These are phyloP conservation scores for Nepenthes alata DNA, from an alignment of 179 eudicot genomes.

Conservation along the genomic window DNA sequence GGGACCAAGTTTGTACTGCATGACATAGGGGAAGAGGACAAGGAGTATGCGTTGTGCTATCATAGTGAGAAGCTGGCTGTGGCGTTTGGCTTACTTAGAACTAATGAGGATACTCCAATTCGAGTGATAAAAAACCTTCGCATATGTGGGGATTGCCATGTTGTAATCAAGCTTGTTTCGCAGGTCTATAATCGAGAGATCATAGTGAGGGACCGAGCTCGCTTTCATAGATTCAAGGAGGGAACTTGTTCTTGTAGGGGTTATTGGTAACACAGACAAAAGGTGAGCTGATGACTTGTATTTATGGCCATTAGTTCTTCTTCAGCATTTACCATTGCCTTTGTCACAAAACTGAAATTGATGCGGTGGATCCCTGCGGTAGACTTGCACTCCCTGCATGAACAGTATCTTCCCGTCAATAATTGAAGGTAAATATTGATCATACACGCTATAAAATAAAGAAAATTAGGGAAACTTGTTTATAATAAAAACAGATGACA, in stretches of 20 bases:
- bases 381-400: no score
- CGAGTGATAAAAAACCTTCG: constrained; percentile 75
- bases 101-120: constrained; percentile 30
- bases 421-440: no score
- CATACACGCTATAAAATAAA: no score
- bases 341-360: no score
- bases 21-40: constrained; percentile 79
- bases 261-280: constrained; percentile 42
- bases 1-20: constrained; percentile 69
- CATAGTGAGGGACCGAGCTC: constrained; percentile 64
- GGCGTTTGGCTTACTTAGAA: constrained; percentile 67
- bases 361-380: no score
- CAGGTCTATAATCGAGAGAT: constrained; percentile 60
- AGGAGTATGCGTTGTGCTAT: constrained; percentile 52
- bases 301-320: no score
- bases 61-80: constrained; percentile 84
- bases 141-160: constrained; percentile 91
- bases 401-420: no score
- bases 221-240: constrained; percentile 67
- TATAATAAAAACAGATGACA: no score
- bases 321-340: no score
- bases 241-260: constrained; percentile 81
- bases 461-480: no score
- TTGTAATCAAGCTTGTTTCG: constrained; percentile 60
- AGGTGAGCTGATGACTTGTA: no score